phyloP scores from a whole-genome alignment of 306 rosid species.

The Lathyrus tuberosus region DNA sequence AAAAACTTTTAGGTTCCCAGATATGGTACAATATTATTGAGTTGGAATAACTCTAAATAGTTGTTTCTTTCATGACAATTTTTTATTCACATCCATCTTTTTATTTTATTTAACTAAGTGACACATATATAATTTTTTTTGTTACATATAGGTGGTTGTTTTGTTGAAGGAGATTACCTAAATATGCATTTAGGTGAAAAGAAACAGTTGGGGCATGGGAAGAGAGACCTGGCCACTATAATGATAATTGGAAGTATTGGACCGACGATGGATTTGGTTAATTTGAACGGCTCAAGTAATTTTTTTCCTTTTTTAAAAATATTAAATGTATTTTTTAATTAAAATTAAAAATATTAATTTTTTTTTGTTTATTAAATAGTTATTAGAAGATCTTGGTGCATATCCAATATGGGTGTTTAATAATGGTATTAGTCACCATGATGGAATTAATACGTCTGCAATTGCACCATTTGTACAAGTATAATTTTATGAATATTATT shows the following conservation, averaged over 20 bases:
- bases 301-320: neutral
- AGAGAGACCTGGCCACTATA: too few relatives aligned
- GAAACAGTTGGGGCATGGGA: too few relatives aligned
- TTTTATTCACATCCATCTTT: too few relatives aligned
- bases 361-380: constrained; percentile 45
- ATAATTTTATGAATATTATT: neutral
- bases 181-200: constrained; percentile 76
- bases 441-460: constrained; percentile 54
- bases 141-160: constrained; percentile 67
- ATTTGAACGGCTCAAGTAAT: constrained; percentile 42
- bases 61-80: too few relatives aligned
- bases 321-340: neutral
- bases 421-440: constrained; percentile 58
- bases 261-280: too few relatives aligned
- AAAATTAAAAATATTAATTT: neutral
- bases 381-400: constrained; percentile 76
- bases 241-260: too few relatives aligned
- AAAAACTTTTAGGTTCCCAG: too few relatives aligned
- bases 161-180: constrained; percentile 77
- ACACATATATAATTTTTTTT: too few relatives aligned
- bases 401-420: constrained; percentile 78
- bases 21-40: too few relatives aligned
- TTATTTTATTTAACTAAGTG: too few relatives aligned
- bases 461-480: constrained; percentile 75
- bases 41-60: too few relatives aligned